Evolutionary conservation across 2,329 filamentous ascomycete species (phyloP), one percentile per base, ranked within the genome.

Genomic region (Neonectria neomacrospora): DNA sequence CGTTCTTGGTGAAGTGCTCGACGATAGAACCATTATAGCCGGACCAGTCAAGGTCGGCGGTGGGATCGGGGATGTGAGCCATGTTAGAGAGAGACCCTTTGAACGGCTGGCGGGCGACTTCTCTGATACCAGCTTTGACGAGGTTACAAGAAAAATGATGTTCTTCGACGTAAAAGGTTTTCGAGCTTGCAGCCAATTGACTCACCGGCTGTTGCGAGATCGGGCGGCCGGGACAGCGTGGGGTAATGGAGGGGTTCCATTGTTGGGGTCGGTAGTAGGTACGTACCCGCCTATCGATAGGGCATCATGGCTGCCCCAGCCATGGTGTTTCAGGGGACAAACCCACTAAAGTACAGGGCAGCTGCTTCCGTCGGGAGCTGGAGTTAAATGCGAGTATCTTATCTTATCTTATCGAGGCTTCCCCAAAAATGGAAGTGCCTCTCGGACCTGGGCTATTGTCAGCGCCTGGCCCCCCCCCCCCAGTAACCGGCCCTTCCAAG

Each of bases 11-110:
- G 73, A 94, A 94, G 67, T 89, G 87, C 61, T 92, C 87, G 71
- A 93, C 89, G 70, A 94, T 93, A 14, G 90, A 67, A 59, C 88
- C 88, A 60, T 81, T 77, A 75, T 87, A 92, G 74, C 84, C 85
- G 47, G 84, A 85, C 90, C 90, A 92, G 72, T 90, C 81, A 54
- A 92, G 85, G 77, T 91, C 87, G 54, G 80, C 79, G 0, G 89
- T 90, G 48, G 90, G 90, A 77, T 91, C 88, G 11, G 90, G 90
- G 22, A 67, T 42, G 4, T 63, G 39, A 28, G 58, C 60, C 64
- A 71, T 66, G 57, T 7, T 66, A 57, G 57, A 61, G 28, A 68
- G 50, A 32, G 34, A 44, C 26, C 50, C 30, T 42, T 23, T 39
- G 37, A 11, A 28, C 12, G 32, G 37, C 9, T 11, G 20, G 51